Base-by-base conservation (phyloP, 1,284 basidiomycete species). In the Gymnopus androsaceus region DNA sequence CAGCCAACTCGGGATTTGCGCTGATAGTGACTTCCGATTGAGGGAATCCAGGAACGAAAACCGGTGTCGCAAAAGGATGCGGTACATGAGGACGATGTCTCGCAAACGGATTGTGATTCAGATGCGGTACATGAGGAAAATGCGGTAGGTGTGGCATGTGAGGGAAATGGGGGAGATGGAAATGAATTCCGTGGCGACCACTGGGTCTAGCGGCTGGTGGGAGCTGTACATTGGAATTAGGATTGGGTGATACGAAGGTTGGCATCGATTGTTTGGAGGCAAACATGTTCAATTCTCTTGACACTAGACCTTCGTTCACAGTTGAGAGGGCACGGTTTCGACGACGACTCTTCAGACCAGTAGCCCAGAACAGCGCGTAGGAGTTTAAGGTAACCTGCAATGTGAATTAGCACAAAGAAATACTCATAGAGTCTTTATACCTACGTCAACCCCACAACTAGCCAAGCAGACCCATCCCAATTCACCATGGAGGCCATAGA, bases 381-480 rank as follows among this genome's bases (percentile, higher is more conserved):
- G 70, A 67, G 55, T 72, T 72, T 48, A 70, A 48, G 6, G 66
- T 67, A 25, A 70, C 68, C 65, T 67, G 31, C 19, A 36, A 3
- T 8, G 28, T 34, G 19, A 15, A 27, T 34, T 15, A 31, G 27
- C 46, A n/a, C 45, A 19, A 14, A 11, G 15, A 4, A 41, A 9
- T n/a, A 30, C 7, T 31, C 12, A 31, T 38, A 51, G 19, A 25
- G 6, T 19, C 31, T 11, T 37, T 38, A 31, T 4, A 48, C 63
- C 61, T 40, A 77, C 77, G 59, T 80, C 78, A 15, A 67, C 66
- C 17, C 75, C 76, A 61, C 79, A 81, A 49, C 70, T 72, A n/a
- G 69, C 73, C 8, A 82, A 67, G 59, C 78, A 81, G 31, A 81
- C 67, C 74, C 74, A 80, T 2, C 72, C 76, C 17, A 76, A 68